phyloP scores from a whole-genome alignment of 2,329 filamentous ascomycete genomes.

The Trichoderma pleuroti region DNA sequence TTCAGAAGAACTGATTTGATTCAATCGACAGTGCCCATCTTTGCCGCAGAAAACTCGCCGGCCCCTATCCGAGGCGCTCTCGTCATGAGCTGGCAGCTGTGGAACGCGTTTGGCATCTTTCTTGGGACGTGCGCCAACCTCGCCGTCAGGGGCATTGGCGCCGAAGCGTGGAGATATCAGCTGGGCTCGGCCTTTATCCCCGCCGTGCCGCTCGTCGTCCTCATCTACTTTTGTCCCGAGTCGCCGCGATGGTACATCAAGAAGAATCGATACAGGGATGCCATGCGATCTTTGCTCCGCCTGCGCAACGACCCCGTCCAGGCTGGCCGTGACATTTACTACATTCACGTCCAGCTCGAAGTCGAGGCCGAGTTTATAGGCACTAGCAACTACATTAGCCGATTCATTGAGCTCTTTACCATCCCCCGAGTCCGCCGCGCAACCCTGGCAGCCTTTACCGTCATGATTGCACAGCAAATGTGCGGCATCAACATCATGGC shows the following conservation, averaged over 20 bases:
- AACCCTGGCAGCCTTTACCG: conserved; percentile 70
- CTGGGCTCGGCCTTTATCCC: conserved; percentile 62
- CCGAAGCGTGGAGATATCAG: conserved; percentile 57
- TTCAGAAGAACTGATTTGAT: neutral
- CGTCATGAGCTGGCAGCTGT: conserved; percentile 79
- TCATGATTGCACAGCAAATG: conserved; percentile 78
- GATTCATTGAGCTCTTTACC: conserved; percentile 64
- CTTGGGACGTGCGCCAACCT: conserved; percentile 60
- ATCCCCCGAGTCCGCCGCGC: conserved; percentile 68
- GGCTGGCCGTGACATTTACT: conserved; percentile 60
- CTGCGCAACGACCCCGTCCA: conserved; percentile 55
- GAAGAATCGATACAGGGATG: conserved; percentile 58
- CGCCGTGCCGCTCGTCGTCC: conserved; percentile 51
- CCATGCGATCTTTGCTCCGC: conserved; percentile 52
- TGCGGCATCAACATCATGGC: conserved; percentile 70
- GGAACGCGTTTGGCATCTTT: conserved; percentile 61
- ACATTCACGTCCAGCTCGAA: conserved; percentile 61
- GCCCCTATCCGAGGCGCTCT: conserved; percentile 68
- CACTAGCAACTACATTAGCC: conserved; percentile 55
- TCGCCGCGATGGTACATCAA: conserved; percentile 66
- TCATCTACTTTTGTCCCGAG: conserved; percentile 65
- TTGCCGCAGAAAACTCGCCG: conserved; percentile 70
- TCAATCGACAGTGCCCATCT: conserved; percentile 59
- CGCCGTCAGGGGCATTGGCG: conserved; percentile 37
- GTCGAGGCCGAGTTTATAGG: conserved; percentile 52